Evolutionary conservation across 306 rosid genomes (phyloP).

Genomic region (apple (Malus domestica)): ASM211411v1 NC_041792.1:28060407-28060906

Average conservation of each 20-base stretch:
- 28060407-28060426: neutral
- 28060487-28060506: constrained; percentile 33
- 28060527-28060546: constrained; percentile 59
- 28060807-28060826: too few species aligned
- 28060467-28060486: neutral
- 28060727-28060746: constrained; percentile 39
- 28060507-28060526: constrained; percentile 34
- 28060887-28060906: neutral
- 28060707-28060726: constrained; percentile 60
- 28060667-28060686: constrained; percentile 36
- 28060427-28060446: neutral
- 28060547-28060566: constrained; percentile 69
- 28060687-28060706: constrained; percentile 34
- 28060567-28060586: constrained; percentile 78
- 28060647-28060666: constrained; percentile 4
- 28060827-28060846: too few species aligned
- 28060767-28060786: too few species aligned
- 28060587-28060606: constrained; percentile 35
- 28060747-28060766: neutral
- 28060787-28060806: neutral
- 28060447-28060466: neutral
- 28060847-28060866: too few species aligned
- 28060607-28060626: constrained; percentile 66
- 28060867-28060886: too few species aligned
- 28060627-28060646: constrained; percentile 30